Evolutionary conservation across 78 protist species (phyloP).

Genomic region (slime mould (Dictyostelium discoideum)): DNA sequence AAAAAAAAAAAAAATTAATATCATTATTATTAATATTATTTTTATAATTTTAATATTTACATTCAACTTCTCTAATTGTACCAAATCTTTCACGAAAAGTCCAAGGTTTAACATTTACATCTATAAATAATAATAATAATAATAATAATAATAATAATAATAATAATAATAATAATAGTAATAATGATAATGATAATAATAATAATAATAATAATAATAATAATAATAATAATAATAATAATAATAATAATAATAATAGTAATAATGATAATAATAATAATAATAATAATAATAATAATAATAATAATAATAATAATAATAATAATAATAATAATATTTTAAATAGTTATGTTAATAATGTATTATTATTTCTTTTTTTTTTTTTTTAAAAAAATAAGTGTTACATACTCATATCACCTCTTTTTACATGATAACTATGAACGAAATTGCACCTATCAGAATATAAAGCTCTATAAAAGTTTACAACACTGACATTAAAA

Average conservation of each 20-base stretch:
- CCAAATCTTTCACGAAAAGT: conserved; percentile 53
- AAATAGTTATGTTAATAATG: background rate
- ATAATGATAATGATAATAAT: too few relatives aligned
- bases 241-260: too few relatives aligned
- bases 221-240: too few relatives aligned
- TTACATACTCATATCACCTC: conserved; percentile 40
- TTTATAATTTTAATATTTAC: background rate
- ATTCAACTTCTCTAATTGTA: conserved; percentile 67
- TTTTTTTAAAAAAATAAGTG: background rate
- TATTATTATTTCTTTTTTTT: background rate
- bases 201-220: too few relatives aligned
- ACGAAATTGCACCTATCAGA: conserved; percentile 74
- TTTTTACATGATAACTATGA: conserved; percentile 39
- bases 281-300: too few relatives aligned
- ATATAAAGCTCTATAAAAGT: conserved; percentile 55
- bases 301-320: too few relatives aligned
- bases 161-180: too few relatives aligned
- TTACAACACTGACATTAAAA: conserved; percentile 53
- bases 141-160: too few relatives aligned
- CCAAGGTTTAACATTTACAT: conserved; percentile 55
- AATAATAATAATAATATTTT: background rate
- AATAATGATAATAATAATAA: too few relatives aligned
- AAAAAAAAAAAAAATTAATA: background rate
- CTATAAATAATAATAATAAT: background rate
- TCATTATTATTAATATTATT: background rate